A percentile compares a stretch with the other conserved stretches of the same genome.
These are phyloP conservation scores for Ichthyophthirius multifiliis DNA, from an alignment of 169 alveolate genomes.

Conservation along the genomic window DNA sequence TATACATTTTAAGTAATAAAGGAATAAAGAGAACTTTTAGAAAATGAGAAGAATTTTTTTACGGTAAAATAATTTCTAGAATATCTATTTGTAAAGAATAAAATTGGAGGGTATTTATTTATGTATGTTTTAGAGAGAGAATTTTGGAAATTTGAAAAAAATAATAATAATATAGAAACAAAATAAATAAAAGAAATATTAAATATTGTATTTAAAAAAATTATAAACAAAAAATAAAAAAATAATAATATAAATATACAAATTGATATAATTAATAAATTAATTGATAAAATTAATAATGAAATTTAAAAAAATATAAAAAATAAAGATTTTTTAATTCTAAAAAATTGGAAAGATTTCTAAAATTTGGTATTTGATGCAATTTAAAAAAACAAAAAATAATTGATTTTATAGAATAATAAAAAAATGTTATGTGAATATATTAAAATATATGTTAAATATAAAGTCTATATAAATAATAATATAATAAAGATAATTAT, in stretches of 20 bases:
- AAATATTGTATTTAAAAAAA: background rate
- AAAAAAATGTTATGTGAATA: too few relatives aligned
- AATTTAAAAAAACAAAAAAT: background rate
- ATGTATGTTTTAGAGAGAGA: background rate
- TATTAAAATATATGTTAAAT: too few relatives aligned
- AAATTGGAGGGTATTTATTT: background rate
- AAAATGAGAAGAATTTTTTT: background rate
- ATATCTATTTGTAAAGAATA: too few relatives aligned
- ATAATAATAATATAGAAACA: background rate
- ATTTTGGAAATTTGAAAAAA: background rate
- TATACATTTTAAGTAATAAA: conserved; percentile 22
- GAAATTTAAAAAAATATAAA: background rate
- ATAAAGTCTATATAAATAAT: too few relatives aligned
- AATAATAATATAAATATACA: background rate
- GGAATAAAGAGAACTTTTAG: background rate
- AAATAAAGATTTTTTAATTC: background rate
- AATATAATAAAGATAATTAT: too few relatives aligned
- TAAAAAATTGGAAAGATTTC: background rate
- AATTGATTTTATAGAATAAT: too few relatives aligned
- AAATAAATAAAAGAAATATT: background rate
- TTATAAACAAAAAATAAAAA: background rate
- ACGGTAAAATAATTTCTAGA: background rate
- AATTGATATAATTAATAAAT: background rate
- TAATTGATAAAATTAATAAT: background rate
- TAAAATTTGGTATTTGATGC: background rate